Evolutionary conservation across 2,329 filamentous ascomycete species (phyloP), one percentile per base, ranked within the genome.

Genomic region (Botrytis fabae): DNA sequence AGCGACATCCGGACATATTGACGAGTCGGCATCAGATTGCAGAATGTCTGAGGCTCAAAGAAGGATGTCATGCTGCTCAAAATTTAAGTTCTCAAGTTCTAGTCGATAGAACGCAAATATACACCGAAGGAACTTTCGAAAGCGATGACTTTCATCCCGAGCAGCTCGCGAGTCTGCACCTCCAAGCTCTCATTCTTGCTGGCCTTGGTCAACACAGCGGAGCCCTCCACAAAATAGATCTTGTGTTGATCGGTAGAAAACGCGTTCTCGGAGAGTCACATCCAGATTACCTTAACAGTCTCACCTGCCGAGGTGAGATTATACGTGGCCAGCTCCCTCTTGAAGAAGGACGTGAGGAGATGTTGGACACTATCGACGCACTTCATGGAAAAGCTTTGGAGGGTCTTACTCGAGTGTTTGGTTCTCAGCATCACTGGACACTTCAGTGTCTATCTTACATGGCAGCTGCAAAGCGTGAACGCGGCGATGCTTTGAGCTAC

Each of bases 271-370:
- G 78, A 20, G 74, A 74, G 46, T 71, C 73, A 28, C 77, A 79
- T 28, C 76, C 78, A 4, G 77, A 79, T 32, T 72, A 75, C 4
- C 75, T 76, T 14, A 59, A 76, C 4, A 75, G 73, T 63, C 75
- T 78, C 73, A 79, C 77, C 7, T 78, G 75, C 73, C 78, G 77
- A 73, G 78, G 75, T n/a, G 77, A 78, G 44, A 78, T 79, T 22
- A 68, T 78, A 73, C 74, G 78, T 9, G 71, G 64, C 2, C 77
- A 78, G 48, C 76, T 78, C 1, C 75, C 76, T 18, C 62, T 65
- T 35, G 62, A 71, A 32, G 64, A 77, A 18, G 74, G 75, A 22
- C 73, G 72, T 25, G 60, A 57, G n/a, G 73, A 77, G 63, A 73
- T 66, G 14, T 73, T 78, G 16, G 73, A 77, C 38, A 64, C 63